These are phyloP conservation scores for Hypoxylon sp. DNA, from an alignment of 2,329 filamentous ascomycete genomes.

Conservation along the genomic window DNA sequence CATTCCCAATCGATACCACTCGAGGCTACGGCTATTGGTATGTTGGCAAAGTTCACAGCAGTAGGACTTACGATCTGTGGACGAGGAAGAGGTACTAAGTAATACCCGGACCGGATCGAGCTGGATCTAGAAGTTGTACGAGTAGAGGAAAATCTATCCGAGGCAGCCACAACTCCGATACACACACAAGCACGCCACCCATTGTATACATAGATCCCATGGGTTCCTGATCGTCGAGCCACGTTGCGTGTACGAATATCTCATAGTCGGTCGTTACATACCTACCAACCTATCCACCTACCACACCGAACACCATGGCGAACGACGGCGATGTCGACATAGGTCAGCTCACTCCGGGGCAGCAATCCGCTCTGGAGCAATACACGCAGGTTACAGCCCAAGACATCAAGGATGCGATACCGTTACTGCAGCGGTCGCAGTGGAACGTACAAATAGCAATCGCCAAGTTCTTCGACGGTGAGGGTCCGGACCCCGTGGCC, in stretches of 20 bases:
- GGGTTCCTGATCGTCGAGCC: slow-evolving; percentile 17
- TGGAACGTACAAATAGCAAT: slow-evolving; percentile 99
- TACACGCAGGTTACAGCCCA: slow-evolving; percentile 91
- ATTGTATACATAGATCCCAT: slow-evolving; percentile 12
- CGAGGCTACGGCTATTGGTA: background rate
- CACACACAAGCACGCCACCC: background rate
- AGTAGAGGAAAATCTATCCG: background rate
- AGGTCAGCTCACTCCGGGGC: slow-evolving; percentile 77
- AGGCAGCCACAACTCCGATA: slow-evolving; percentile 4
- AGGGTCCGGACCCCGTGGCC: slow-evolving; percentile 82
- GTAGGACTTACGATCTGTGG: slow-evolving; percentile 4
- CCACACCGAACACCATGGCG: slow-evolving; percentile 53
- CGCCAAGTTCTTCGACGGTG: slow-evolving; percentile 97
- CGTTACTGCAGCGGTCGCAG: slow-evolving; percentile 84
- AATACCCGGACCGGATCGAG: slow-evolving; percentile 14
- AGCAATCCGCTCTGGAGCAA: slow-evolving; percentile 88
- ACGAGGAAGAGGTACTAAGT: slow-evolving; percentile 12
- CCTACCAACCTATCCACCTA: too few relatives aligned
- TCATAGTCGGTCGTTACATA: slow-evolving; percentile 2
- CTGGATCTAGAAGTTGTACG: slow-evolving; percentile 16
- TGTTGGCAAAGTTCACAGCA: background rate
- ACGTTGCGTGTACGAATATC: background rate
- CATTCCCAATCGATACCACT: background rate
- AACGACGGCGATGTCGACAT: slow-evolving; percentile 66
- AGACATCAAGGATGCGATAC: slow-evolving; percentile 78